A percentile compares a stretch with the other conserved stretches of the same genome.
phyloP scores from a whole-genome alignment of 129 eudicot species.

The Tanacetum coccineum region DNA sequence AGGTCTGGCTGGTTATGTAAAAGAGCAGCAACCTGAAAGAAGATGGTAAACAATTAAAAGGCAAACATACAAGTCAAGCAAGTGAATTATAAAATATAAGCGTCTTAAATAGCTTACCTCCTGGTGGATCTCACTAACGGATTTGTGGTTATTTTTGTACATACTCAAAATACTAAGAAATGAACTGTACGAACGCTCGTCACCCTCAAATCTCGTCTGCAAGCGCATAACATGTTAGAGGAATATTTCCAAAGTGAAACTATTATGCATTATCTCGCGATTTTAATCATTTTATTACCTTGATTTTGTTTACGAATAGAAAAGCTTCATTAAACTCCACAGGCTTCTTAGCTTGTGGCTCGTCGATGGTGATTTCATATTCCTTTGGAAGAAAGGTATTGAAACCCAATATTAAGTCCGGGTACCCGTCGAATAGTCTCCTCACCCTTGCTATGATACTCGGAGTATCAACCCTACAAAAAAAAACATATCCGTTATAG shows the following conservation, averaged over 20 bases:
- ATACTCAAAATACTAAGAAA: slow-evolving; percentile 78
- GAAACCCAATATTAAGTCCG: slow-evolving; percentile 74
- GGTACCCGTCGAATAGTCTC: slow-evolving; percentile 67
- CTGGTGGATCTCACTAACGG: slow-evolving; percentile 62
- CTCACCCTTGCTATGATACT: slow-evolving; percentile 76
- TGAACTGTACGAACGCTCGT: slow-evolving; percentile 77
- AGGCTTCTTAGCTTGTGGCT: slow-evolving; percentile 53
- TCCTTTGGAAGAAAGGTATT: slow-evolving; percentile 92
- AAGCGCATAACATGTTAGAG: slow-evolving; percentile 22
- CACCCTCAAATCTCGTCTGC: slow-evolving; percentile 82
- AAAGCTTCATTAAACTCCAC: slow-evolving; percentile 75
- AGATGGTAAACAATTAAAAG: slow-evolving; percentile 6
- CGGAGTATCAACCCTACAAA: slow-evolving; percentile 53
- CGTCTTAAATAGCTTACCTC: slow-evolving; percentile 70
- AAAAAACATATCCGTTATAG: neutral
- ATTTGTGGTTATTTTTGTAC: slow-evolving; percentile 63
- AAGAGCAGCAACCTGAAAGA: slow-evolving; percentile 79
- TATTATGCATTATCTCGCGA: neutral
- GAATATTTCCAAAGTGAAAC: slow-evolving; percentile 6
- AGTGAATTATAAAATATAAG: too few relatives aligned
- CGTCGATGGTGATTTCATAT: slow-evolving; percentile 64
- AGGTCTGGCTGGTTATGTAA: slow-evolving; percentile 74
- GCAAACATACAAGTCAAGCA: neutral
- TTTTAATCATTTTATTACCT: slow-evolving; percentile 43
- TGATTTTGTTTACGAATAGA: slow-evolving; percentile 68